These are phyloP conservation scores for Aspergillus quadrilineatus DNA, from an alignment of 2,329 filamentous ascomycete genomes.

Conservation along the genomic window DNA sequence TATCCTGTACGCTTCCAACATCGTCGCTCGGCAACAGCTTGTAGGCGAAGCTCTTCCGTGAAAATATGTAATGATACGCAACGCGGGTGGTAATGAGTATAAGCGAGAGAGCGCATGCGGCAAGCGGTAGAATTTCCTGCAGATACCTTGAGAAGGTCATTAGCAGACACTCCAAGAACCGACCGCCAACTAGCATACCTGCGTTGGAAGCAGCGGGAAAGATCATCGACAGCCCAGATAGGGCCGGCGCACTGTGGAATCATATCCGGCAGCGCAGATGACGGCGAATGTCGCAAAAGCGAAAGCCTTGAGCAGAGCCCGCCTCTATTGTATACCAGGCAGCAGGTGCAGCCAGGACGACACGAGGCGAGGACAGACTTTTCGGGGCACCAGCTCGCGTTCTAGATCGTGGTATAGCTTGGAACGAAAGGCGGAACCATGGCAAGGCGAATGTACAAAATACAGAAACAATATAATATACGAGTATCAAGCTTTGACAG, in stretches of 20 bases:
- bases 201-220: conserved; percentile 61
- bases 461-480: background rate
- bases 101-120: conserved; percentile 68
- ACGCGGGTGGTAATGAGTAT: conserved; percentile 62
- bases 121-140: conserved; percentile 74
- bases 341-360: background rate
- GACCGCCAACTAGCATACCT: conserved; percentile 40
- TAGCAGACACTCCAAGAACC: background rate
- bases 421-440: conserved; percentile 9
- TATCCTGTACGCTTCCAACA: conserved; percentile 53
- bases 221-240: conserved; percentile 62
- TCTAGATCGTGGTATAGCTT: conserved; percentile 9
- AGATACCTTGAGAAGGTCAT: conserved; percentile 60
- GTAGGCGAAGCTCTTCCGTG: conserved; percentile 60
- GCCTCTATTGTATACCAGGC: conserved; percentile 6
- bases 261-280: conserved; percentile 40
- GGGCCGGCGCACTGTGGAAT: conserved; percentile 58
- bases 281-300: conserved; percentile 3
- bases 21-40: conserved; percentile 40
- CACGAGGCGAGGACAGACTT: conserved; percentile 11
- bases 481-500: background rate
- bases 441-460: background rate
- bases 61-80: conserved; percentile 53
- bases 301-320: conserved; percentile 13
- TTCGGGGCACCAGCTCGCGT: conserved; percentile 6